Evolutionary conservation across 371 early-diverging fungal species (phyloP), one percentile per base, ranked within the genome.

Genomic region (Neoconidiobolus thromboides): DNA sequence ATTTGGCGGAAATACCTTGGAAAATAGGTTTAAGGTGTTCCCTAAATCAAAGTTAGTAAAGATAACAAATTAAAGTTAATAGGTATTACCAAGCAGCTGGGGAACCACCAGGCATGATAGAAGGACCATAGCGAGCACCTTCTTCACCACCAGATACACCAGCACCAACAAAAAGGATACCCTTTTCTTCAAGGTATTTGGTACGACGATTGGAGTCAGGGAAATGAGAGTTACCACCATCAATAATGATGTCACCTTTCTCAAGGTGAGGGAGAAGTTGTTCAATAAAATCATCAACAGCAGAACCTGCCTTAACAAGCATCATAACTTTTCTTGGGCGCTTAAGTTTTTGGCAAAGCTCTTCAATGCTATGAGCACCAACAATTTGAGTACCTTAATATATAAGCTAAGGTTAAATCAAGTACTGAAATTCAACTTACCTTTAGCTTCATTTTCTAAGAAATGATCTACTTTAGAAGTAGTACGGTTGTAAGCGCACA

Each of bases 111-210:
- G 96, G 97, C 99, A 98, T 99, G 65, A 99, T 76, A 61, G 91
- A 89, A 66, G 98, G 97, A 54, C 99, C 98, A 66, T 90, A 80
- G 68, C 99, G 89, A 40, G 99, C 99, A 72, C 99, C 99, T 71
- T 96, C 95, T 74, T 98, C 99, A 69, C 99, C 99, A 64, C 99
- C 99, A 67, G 96, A 95, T 60, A 99, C 98, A 75, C 99, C 99
- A 67, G 87, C 82, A 53, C 99, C 99, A 51, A 96, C 87, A 75
- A 92, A 98, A 62, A 87, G 76, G 65, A 95, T 76, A 62, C 90
- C 91, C 78, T 91, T 87, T 65, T 73, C 73, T 67, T 89, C 86
- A 64, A 93, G 76, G 55, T 89, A 78, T 69, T 85, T 79, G 69
- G 78, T 74, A 67, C 99, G 86, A 66, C 95, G 86, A 62, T 89